These are phyloP conservation scores for Malus hybrid DNA, from an alignment of 331 rosid species.

Conservation along the genomic window DNA sequence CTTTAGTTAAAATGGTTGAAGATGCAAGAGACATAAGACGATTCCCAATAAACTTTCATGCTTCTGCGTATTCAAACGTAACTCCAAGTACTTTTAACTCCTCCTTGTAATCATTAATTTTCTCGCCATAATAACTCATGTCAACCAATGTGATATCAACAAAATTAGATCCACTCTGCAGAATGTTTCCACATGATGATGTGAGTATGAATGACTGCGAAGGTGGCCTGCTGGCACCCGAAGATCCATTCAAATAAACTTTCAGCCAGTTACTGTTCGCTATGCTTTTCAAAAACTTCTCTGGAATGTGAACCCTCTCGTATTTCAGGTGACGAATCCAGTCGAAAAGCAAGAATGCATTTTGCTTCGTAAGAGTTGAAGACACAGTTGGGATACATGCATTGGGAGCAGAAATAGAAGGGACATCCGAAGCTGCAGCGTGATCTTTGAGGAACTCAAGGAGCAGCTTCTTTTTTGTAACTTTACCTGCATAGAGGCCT, in stretches of 20 bases:
- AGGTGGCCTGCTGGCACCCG: slow-evolving; percentile 41
- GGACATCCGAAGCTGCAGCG: slow-evolving; percentile 55
- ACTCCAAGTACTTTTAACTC: slow-evolving; percentile 61
- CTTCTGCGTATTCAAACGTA: slow-evolving; percentile 51
- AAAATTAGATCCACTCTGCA: slow-evolving; percentile 45
- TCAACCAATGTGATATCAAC: slow-evolving; percentile 70
- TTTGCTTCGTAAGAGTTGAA: slow-evolving; percentile 44
- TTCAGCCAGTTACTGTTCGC: slow-evolving; percentile 62
- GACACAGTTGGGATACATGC: slow-evolving; percentile 30
- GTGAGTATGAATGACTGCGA: slow-evolving; percentile 42
- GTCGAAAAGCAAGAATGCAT: slow-evolving; percentile 49
- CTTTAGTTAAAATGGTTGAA: slow-evolving; percentile 24
- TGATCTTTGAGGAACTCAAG: slow-evolving; percentile 34
- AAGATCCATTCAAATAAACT: slow-evolving; percentile 28
- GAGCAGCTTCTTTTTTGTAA: slow-evolving; percentile 7
- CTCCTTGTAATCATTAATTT: slow-evolving; percentile 33
- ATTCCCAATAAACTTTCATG: slow-evolving; percentile 44
- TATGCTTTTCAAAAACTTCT: slow-evolving; percentile 40
- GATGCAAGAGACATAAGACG: slow-evolving; percentile 53
- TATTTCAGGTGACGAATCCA: slow-evolving; percentile 42
- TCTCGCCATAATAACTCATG: slow-evolving; percentile 32
- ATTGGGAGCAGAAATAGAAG: slow-evolving; percentile 46
- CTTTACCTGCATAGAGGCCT: slow-evolving; percentile 21
- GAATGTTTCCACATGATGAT: slow-evolving; percentile 30
- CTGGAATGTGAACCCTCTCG: slow-evolving; percentile 19